Conservation (phyloP, 192 early-diverging fungal species). For the Coemansia sp. region DNA sequence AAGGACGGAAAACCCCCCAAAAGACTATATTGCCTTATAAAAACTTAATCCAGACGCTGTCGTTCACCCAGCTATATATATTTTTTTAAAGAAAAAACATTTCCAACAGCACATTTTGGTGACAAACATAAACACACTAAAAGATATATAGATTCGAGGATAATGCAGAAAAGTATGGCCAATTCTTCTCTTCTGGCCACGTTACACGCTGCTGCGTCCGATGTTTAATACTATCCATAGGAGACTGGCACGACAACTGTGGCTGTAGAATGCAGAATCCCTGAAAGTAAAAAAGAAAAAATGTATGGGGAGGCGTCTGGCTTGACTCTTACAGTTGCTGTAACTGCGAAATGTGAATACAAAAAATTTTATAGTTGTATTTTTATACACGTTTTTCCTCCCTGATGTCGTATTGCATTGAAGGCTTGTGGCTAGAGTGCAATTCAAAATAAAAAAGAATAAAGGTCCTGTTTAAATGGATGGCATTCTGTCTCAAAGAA, state of each 20-base stretch:
- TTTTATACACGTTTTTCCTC: constrained; percentile 9
- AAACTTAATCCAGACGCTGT: too few species aligned
- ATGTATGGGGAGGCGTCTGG: constrained; percentile 6
- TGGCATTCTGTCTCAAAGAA: background rate
- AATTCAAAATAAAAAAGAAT: background rate
- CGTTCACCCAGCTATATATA: too few species aligned
- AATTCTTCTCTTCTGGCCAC: background rate
- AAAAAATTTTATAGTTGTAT: background rate
- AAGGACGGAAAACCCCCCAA: too few species aligned
- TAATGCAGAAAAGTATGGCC: background rate
- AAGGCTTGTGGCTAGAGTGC: constrained; percentile 9
- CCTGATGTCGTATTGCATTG: background rate
- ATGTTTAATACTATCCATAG: constrained; percentile 1
- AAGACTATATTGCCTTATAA: too few species aligned
- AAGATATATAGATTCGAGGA: background rate
- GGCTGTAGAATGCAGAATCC: constrained; percentile 12
- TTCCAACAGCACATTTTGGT: background rate
- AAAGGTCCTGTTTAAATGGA: background rate
- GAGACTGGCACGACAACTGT: background rate
- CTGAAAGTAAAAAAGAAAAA: constrained; percentile 10
- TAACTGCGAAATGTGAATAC: constrained; percentile 3
- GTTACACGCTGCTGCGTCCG: background rate
- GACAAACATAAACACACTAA: background rate
- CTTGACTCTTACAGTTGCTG: constrained; percentile 2
- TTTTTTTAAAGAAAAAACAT: too few species aligned